A percentile compares a stretch with the other conserved stretches of the same genome.
Conservation (phyloP, 2,329 filamentous ascomycete species). For the Chlorencoelia australis region DNA sequence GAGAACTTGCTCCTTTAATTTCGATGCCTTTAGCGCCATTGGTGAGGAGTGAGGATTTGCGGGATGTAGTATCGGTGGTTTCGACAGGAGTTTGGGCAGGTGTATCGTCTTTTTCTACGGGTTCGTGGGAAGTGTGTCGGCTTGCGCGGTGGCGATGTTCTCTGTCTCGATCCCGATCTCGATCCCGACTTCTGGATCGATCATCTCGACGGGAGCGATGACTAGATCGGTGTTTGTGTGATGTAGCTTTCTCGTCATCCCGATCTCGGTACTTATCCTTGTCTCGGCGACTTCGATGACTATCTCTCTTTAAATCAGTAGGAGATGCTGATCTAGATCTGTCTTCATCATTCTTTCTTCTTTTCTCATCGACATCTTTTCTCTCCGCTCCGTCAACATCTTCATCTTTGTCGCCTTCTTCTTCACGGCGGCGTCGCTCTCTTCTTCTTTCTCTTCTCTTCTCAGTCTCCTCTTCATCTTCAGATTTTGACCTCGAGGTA, state of each 20-base stretch:
- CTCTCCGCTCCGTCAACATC: constrained; percentile 12
- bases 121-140: constrained; percentile 18
- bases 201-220: constrained; percentile 38
- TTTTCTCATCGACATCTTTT: constrained; percentile 13
- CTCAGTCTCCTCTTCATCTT: constrained; percentile 26
- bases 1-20: constrained; percentile 24
- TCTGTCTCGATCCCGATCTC: constrained; percentile 33
- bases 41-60: constrained; percentile 14
- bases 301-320: constrained; percentile 44
- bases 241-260: constrained; percentile 34
- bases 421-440: constrained; percentile 21
- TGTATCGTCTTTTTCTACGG: constrained; percentile 12
- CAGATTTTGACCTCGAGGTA: constrained; percentile 16
- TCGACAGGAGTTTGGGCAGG: constrained; percentile 12
- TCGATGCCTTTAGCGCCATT: constrained; percentile 20
- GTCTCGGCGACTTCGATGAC: constrained; percentile 52
- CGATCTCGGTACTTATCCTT: constrained; percentile 40
- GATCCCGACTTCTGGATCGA: constrained; percentile 31
- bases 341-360: constrained; percentile 37
- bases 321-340: constrained; percentile 57
- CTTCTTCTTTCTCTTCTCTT: constrained; percentile 23
- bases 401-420: constrained; percentile 16
- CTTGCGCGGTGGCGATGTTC: constrained; percentile 28
- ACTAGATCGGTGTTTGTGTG: constrained; percentile 33
- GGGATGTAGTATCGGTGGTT: constrained; percentile 5